Base-by-base conservation (phyloP, 2,329 filamentous ascomycete species). In the Nemania sp. region DNA sequence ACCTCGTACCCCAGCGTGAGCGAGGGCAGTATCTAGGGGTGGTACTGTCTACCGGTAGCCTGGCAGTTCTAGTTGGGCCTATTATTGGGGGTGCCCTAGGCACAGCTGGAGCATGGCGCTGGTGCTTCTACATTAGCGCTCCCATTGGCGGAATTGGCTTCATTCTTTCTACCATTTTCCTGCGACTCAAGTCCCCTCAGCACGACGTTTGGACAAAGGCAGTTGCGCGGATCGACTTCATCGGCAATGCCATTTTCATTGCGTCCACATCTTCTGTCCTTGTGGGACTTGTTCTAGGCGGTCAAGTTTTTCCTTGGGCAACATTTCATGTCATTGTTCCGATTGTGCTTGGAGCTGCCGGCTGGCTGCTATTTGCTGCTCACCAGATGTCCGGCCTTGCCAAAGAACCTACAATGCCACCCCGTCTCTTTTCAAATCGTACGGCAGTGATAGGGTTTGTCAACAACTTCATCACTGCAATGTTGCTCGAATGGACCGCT, bases 1-100 rank as follows among this genome's bases (percentile, higher is more conserved):
- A 87, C 61, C 72, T 87, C 2, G 79, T 86, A 0, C 82, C 84
- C 0, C 74, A 86, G 7, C 75, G 80, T 2, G 77, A 85, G 64
- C 76, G 85, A 49, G 80, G 80, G 0, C 79, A 79, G 6, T 85
- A 80, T 53, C 70, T 80, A n/a, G 76, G 73, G 81, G 77, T 0
- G 75, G 11, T 51, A 3, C 24, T 27, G 7, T 10, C 35, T 3
- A 15, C 35, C 7, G 35, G 35, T 15, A 15, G 35, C 13, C 13
- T 41, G 5, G 47, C n/a, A 18, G 22, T 74, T 11, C 70, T 72
- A 1, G 32, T 79, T 3, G 79, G 74, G 0, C 75, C 77, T 0
- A 67, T 78, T 4, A 61, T 78, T 2, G 77, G 72, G 15, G 73
- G 73, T 6, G 69, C 60, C 56, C 10, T 51, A 11, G 29, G 29